Base-by-base conservation (phyloP, 2,329 filamentous ascomycete genomes). In the Stylonectria norvegica region DNA sequence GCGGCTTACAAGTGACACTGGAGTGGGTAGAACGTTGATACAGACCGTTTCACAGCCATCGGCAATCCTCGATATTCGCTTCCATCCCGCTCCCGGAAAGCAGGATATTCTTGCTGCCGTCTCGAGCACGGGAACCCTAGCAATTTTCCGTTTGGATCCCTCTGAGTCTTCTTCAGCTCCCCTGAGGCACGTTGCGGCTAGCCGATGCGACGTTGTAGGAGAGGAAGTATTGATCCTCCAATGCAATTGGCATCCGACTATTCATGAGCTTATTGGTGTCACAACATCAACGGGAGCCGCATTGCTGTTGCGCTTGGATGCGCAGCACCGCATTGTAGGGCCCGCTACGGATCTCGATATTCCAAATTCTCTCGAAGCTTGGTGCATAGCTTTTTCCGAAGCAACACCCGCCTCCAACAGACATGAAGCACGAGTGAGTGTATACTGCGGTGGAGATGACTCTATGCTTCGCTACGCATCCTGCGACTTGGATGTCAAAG, bases 51-150 rank as follows among this genome's bases (percentile, higher is more conserved):
- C 69, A 5, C 80, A 86, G 16, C 76, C 81, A 4, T 88, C 82
- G 37, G 90, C 88, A 5, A 76, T 96, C 19, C 75, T 96, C 38
- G 90, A 96, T 60, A 70, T 96, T 20, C 87, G 90, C 53, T 97
- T 96, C 62, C 79, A 83, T 45, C 79, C 77, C 11, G 39, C 30
- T 2, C 58, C 65, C 36, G 48, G 56, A 2, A 55, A 55, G 6
- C 66, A 64, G 35, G 71, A 73, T 20, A 66, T 85, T 4, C 73
- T 95, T 38, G 89, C 81, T 8, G 80, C 84, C 3, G 87, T 88
- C 7, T 87, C 86, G 2, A 95, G 89, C 47, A 87, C 85, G 1
- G 87, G 85, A 0, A 74, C 75, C 0, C 66, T 94, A 10, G 75
- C 75, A 1, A 69, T 91, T 35, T 89, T 84, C 62, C 69, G 61